A percentile compares a stretch with the other conserved stretches of the same genome.
Conservation (phyloP, 2,329 filamentous ascomycete genomes). For the Rasamsonia emersonii region DNA sequence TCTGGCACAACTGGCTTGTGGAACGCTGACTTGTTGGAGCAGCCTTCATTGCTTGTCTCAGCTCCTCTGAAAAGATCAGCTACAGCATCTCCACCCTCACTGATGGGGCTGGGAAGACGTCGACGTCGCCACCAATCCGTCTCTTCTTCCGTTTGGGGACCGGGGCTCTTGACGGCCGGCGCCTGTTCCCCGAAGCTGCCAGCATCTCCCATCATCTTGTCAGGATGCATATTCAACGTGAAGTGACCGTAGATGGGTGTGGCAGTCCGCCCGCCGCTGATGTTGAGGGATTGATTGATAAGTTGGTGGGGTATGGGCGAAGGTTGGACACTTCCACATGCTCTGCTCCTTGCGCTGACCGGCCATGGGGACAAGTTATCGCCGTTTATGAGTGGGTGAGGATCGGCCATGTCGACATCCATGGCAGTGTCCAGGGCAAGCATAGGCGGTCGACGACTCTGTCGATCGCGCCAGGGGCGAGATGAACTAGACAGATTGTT, state of each 20-base stretch:
- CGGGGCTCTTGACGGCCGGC: neutral
- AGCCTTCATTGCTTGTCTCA: neutral
- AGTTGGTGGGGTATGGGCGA: slow-evolving; percentile 22
- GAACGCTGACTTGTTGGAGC: no score
- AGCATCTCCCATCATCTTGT: slow-evolving; percentile 10
- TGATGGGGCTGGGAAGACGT: slow-evolving; percentile 33
- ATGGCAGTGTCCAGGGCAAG: slow-evolving; percentile 12
- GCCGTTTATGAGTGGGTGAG: slow-evolving; percentile 11
- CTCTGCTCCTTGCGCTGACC: slow-evolving; percentile 10
- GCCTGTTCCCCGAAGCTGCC: neutral
- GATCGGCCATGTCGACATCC: slow-evolving; percentile 23
- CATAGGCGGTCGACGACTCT: slow-evolving; percentile 6
- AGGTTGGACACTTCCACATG: slow-evolving; percentile 12
- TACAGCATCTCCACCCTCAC: slow-evolving; percentile 22
- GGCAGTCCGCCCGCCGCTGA: slow-evolving; percentile 20
- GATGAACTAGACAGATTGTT: slow-evolving; percentile 7
- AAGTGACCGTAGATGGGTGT: slow-evolving; percentile 24
- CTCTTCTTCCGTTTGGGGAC: slow-evolving; percentile 8
- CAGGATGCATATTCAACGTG: slow-evolving; percentile 14
- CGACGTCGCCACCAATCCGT: slow-evolving; percentile 15
- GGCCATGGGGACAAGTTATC: slow-evolving; percentile 16
- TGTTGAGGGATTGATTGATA: slow-evolving; percentile 22
- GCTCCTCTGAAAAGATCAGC: slow-evolving; percentile 1
- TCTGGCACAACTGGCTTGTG: slow-evolving; percentile 5
- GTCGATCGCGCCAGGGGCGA: slow-evolving; percentile 6